Evolutionary conservation across 2,329 filamentous ascomycete species (phyloP).

Genomic region (Mycosphaerella sp.): DNA sequence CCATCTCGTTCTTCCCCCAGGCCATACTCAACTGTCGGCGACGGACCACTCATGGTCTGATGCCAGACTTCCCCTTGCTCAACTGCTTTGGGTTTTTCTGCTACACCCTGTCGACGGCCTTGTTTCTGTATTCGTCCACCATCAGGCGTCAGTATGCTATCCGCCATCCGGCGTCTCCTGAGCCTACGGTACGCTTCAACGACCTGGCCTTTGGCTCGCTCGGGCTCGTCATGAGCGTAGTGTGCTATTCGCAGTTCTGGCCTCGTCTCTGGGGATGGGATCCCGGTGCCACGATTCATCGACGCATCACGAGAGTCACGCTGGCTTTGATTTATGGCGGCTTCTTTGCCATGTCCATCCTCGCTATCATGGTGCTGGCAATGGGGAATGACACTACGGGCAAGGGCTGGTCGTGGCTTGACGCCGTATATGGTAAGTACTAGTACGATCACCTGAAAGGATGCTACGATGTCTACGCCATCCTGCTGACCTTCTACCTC

Average conservation of each 20-base stretch:
- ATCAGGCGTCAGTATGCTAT: constrained; percentile 78
- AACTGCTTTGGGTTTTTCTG: constrained; percentile 66
- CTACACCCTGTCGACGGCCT: constrained; percentile 64
- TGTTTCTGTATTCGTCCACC: constrained; percentile 71
- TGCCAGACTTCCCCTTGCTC: constrained; percentile 78
- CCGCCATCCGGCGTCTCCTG: constrained; percentile 64
- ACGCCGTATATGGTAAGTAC: constrained; percentile 49
- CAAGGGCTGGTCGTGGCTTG: constrained; percentile 56
- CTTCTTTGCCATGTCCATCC: constrained; percentile 49
- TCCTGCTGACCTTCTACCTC: too few relatives aligned
- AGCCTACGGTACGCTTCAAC: constrained; percentile 81
- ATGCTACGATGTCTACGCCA: too few relatives aligned
- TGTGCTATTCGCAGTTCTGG: constrained; percentile 74
- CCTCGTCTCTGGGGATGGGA: constrained; percentile 69
- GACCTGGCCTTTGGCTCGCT: constrained; percentile 84
- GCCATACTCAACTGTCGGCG: constrained; percentile 71
- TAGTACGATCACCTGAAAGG: too few relatives aligned
- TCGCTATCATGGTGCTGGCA: constrained; percentile 44
- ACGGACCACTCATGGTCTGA: constrained; percentile 72
- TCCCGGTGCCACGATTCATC: constrained; percentile 42
- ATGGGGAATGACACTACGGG: constrained; percentile 43
- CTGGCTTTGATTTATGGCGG: constrained; percentile 65
- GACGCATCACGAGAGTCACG: constrained; percentile 56
- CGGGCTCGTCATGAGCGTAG: constrained; percentile 62
- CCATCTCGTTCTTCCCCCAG: constrained; percentile 87